Evolutionary conservation across 2,329 filamentous ascomycete species (phyloP), one percentile per base, ranked within the genome.

Genomic region (Juglanconis oblonga): DNA sequence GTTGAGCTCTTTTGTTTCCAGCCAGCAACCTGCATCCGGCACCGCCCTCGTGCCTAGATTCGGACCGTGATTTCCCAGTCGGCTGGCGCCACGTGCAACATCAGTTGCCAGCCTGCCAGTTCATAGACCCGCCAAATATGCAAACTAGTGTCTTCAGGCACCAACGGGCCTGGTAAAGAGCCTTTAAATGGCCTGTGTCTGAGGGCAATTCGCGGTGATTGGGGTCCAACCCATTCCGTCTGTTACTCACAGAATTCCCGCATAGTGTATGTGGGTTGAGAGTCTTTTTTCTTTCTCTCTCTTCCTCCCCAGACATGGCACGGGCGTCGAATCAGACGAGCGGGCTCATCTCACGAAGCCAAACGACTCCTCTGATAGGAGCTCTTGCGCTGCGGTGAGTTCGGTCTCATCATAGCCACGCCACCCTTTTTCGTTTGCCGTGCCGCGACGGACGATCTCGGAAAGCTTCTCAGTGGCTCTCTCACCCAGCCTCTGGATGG

Each of bases 351-450:
- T 77, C 61, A 79, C 72, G 50, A 78, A 70, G 47, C 73, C 67
- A 31, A 73, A 68, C 42, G 77, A 73, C 63, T 84, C 81, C 62
- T 80, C 79, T 59, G 84, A 81, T 42, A 93, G 75, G 61, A 93
- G 77, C 65, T 87, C 85, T 67, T 85, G 82, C 52, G 88, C 89
- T 11, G 90, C 90, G 67, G 84, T 82, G 54, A 96, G 76, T 71
- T 96, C 91, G 3, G 83, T 81, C 68, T 83, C 78, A 60, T 88
- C 85, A 72, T 91, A 94, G 8, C 90, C 91, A 68, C 84, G 80
- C 88, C 89, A 92, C 17, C 84, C 82, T 64, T 79, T 80, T 72
- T 91, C 84, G 59, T 82, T 77, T 53, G 82, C 79, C 40, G 79
- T 75, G 70, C 83, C 80, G 63, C 83, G 82, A 62, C 89, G 82